Evolutionary conservation across 2,329 filamentous ascomycete species (phyloP).

Genomic region (Metarhizium sp.): DNA sequence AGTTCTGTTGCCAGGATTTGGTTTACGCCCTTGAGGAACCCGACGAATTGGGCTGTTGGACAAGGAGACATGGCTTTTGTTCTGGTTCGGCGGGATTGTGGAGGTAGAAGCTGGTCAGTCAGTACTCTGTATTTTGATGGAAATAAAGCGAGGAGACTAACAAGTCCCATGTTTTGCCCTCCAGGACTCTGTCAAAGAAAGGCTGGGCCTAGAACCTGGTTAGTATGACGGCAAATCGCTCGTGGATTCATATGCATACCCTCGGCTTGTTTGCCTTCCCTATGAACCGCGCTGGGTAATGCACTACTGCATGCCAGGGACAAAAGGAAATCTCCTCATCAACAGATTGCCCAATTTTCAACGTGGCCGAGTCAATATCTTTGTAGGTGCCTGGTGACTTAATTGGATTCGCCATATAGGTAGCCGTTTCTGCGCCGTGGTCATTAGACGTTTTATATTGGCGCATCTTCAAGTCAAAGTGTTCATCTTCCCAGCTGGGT

Average conservation of each 20-base stretch:
- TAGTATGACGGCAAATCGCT: background rate
- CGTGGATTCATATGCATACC: conserved; percentile 18
- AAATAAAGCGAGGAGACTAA: conserved; percentile 31
- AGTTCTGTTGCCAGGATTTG: conserved; percentile 42
- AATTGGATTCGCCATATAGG: background rate
- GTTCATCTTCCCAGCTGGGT: conserved; percentile 1
- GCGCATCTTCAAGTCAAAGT: background rate
- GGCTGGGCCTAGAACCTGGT: conserved; percentile 24
- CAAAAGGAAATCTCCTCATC: conserved; percentile 28
- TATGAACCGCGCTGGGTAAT: conserved; percentile 52
- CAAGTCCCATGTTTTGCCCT: conserved; percentile 63
- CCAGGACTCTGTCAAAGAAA: conserved; percentile 52
- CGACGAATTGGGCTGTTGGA: conserved; percentile 56
- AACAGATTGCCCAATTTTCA: conserved; percentile 15
- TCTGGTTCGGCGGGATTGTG: conserved; percentile 38
- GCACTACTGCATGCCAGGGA: conserved; percentile 42
- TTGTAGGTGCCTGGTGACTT: background rate
- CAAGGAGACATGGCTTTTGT: conserved; percentile 52
- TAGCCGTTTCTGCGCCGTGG: background rate
- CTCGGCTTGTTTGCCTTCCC: conserved; percentile 40
- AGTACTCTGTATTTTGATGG: background rate
- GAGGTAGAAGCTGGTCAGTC: conserved; percentile 52
- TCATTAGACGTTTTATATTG: background rate
- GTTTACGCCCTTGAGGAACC: conserved; percentile 58
- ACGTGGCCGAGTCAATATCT: conserved; percentile 13